A percentile compares a stretch with the other conserved stretches of the same genome.
Conservation (phyloP, 306 rosid genomes). For the Castanea sativa region DNA sequence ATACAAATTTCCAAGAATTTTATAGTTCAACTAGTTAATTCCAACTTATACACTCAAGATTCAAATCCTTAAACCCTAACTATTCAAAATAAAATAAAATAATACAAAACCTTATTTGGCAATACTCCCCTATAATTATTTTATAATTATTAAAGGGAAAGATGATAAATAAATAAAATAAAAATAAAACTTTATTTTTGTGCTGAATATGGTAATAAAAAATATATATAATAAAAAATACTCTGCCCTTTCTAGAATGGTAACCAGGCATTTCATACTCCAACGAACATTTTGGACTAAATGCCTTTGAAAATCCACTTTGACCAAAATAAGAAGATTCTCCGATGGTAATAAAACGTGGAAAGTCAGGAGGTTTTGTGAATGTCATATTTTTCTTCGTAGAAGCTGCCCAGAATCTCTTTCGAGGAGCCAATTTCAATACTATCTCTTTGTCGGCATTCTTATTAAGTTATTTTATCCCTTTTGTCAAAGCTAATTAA, state of each 20-base stretch:
- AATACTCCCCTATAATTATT: too few species aligned
- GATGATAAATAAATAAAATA: too few species aligned
- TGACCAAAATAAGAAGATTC: background rate
- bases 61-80: too few species aligned
- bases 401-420: background rate
- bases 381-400: too few species aligned
- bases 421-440: background rate
- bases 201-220: background rate
- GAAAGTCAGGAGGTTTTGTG: background rate
- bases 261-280: background rate
- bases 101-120: too few species aligned
- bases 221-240: background rate
- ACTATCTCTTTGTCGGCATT: background rate
- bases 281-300: background rate
- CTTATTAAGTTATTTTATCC: background rate
- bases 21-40: too few species aligned
- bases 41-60: too few species aligned
- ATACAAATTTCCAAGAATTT: too few species aligned
- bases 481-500: background rate
- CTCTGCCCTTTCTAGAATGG: background rate
- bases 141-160: too few species aligned
- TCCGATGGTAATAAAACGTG: background rate
- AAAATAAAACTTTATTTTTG: too few species aligned
- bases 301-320: background rate
- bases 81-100: too few species aligned